Conservation (phyloP, 192 early-diverging fungal species). For the Chytriomyces sp. region DNA sequence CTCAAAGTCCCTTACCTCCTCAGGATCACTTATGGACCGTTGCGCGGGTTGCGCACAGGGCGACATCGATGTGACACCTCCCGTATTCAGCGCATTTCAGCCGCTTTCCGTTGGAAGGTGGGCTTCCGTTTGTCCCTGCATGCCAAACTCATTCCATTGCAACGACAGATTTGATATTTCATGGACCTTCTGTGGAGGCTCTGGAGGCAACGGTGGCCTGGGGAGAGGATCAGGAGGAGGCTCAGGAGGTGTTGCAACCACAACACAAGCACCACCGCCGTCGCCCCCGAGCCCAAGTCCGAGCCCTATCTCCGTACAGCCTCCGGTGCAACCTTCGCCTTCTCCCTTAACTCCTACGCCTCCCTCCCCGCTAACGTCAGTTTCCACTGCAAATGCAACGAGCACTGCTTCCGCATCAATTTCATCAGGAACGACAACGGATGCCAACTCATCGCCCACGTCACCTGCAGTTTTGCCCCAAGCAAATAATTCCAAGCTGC, state of each 20-base stretch:
- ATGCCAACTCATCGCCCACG: background rate
- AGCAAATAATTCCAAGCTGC: background rate
- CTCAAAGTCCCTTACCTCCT: background rate
- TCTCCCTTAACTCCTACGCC: background rate
- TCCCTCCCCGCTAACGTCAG: background rate
- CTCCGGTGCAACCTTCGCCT: background rate
- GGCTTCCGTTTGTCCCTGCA: background rate
- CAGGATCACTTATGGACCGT: background rate
- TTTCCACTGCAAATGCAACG: background rate
- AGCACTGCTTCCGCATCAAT: background rate
- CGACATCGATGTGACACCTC: conserved; percentile 4
- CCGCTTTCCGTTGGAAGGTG: background rate
- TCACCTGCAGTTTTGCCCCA: background rate
- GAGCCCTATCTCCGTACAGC: background rate
- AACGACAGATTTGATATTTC: background rate
- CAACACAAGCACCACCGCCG: too few species aligned
- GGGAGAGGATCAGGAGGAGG: too few species aligned
- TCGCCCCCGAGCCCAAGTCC: background rate
- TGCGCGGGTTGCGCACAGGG: conserved; percentile 2
- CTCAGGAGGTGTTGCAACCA: too few species aligned
- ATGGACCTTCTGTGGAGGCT: background rate
- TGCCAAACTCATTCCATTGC: background rate
- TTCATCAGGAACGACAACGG: background rate
- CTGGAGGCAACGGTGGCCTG: background rate
- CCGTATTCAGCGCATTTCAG: background rate